phyloP scores from a whole-genome alignment of 208 protist species.

The Endotrypanum monterogeii region DNA sequence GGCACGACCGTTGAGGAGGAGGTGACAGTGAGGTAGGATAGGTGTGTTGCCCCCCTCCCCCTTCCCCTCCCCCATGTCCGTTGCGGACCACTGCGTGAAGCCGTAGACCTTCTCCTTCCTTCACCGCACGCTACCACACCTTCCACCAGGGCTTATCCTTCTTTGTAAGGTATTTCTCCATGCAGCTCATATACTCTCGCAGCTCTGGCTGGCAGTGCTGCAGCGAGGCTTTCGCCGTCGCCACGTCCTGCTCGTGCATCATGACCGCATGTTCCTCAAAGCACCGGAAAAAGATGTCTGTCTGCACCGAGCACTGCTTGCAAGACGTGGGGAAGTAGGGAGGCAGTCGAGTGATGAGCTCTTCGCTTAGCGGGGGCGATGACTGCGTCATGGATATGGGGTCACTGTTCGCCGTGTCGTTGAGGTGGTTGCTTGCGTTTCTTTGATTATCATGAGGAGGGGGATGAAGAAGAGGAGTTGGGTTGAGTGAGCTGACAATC shows the following conservation, averaged over 20 bases:
- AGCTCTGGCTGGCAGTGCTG: constrained; percentile 69
- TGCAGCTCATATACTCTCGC: constrained; percentile 70
- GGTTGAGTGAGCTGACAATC: not conserved
- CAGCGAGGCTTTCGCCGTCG: constrained; percentile 57
- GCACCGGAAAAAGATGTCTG: constrained; percentile 70
- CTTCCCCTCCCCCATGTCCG: too few species aligned
- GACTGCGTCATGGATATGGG: constrained; percentile 4
- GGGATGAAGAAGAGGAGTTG: not conserved
- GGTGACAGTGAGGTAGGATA: not conserved
- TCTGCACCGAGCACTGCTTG: constrained; percentile 45
- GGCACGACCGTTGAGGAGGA: not conserved
- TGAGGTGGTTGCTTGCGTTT: not conserved
- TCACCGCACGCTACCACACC: constrained; percentile 37
- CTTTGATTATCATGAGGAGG: not conserved
- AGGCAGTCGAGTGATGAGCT: constrained; percentile 46
- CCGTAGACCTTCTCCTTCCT: not conserved
- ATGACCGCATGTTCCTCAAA: constrained; percentile 80
- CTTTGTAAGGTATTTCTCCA: constrained; percentile 54
- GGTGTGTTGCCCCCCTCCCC: not conserved
- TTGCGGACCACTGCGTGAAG: not conserved
- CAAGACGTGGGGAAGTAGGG: constrained; percentile 76
- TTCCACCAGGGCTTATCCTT: constrained; percentile 44
- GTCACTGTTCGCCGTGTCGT: not conserved
- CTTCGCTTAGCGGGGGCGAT: constrained; percentile 4
- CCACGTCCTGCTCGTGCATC: constrained; percentile 49